Conservation (phyloP, 176 grass and related monocot species). For the Musa troglodytarum region DNA sequence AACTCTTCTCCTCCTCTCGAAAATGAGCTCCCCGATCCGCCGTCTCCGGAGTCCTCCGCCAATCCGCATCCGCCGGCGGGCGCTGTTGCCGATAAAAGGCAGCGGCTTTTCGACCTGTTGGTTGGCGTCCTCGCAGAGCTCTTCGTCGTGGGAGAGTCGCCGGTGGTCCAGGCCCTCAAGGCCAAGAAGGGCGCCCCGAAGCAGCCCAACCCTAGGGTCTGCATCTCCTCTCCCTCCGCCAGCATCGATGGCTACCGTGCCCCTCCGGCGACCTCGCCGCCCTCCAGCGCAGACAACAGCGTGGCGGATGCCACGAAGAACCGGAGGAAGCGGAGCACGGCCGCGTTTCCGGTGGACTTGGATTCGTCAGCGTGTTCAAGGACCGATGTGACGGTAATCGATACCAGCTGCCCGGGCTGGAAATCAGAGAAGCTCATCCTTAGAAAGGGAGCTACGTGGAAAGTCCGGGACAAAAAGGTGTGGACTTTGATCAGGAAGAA, state of each 20-base stretch:
- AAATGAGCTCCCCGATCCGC: constrained; percentile 7
- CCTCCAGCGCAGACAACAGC: not conserved
- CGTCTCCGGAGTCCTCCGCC: constrained; percentile 1
- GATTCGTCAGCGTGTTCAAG: constrained; percentile 17
- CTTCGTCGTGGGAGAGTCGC: constrained; percentile 45
- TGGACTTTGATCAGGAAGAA: constrained; percentile 39
- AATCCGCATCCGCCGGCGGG: not conserved
- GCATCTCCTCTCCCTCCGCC: constrained; percentile 26
- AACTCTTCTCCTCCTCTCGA: not conserved
- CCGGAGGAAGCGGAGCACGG: constrained; percentile 11
- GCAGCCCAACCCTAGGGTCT: constrained; percentile 24
- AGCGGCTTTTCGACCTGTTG: constrained; percentile 22
- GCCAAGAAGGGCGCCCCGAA: constrained; percentile 20
- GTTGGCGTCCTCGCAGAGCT: constrained; percentile 41
- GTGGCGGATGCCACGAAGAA: constrained; percentile 21
- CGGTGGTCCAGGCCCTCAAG: not conserved
- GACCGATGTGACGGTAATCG: constrained; percentile 78
- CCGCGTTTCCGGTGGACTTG: constrained; percentile 2
- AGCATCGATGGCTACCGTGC: constrained; percentile 29
- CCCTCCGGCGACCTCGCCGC: constrained; percentile 22
- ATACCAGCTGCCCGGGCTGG: constrained; percentile 66
- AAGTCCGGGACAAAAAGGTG: constrained; percentile 27
- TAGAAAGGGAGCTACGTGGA: constrained; percentile 40
- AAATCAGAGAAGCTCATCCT: constrained; percentile 56
- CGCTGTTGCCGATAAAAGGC: not conserved